These are phyloP conservation scores for Mrakia blollopis DNA, from an alignment of 768 basidiomycete species.

Conservation along the genomic window DNA sequence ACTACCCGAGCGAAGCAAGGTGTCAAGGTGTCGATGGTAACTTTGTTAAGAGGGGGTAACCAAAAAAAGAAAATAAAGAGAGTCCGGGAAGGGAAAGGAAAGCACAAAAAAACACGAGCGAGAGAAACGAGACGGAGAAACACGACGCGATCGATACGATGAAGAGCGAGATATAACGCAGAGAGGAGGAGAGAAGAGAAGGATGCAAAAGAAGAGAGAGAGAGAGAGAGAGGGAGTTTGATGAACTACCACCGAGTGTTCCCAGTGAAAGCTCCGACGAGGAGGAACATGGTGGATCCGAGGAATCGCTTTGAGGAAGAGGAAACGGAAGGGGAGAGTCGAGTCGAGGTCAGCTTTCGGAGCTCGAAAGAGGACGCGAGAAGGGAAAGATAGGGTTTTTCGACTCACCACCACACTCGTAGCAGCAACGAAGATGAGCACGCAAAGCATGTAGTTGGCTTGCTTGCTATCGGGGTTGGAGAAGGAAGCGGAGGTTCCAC, in stretches of 20 bases:
- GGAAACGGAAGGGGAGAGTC: background rate
- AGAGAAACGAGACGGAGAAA: background rate
- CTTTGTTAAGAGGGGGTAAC: no score
- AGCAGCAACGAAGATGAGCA: constrained; percentile 27
- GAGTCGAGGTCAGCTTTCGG: background rate
- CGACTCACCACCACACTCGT: constrained; percentile 22
- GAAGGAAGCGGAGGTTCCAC: constrained; percentile 27
- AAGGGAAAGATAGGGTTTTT: no score
- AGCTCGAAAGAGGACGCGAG: background rate
- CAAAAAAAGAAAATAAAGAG: background rate
- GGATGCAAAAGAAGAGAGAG: background rate
- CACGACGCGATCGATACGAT: background rate
- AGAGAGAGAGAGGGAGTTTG: background rate
- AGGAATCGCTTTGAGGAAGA: constrained; percentile 12
- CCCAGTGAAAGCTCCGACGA: constrained; percentile 20
- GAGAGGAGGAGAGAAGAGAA: background rate
- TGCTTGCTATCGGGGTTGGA: constrained; percentile 19
- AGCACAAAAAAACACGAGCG: background rate
- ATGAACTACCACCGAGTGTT: background rate
- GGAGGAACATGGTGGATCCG: constrained; percentile 23
- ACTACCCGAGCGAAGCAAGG: no score
- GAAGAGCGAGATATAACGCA: no score
- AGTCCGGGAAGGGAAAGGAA: background rate
- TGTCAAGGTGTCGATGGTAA: background rate
- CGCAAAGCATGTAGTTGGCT: constrained; percentile 26